Base-by-base conservation (phyloP, 2,329 filamentous ascomycete species). In the Pseudodiploospora longispora region DNA sequence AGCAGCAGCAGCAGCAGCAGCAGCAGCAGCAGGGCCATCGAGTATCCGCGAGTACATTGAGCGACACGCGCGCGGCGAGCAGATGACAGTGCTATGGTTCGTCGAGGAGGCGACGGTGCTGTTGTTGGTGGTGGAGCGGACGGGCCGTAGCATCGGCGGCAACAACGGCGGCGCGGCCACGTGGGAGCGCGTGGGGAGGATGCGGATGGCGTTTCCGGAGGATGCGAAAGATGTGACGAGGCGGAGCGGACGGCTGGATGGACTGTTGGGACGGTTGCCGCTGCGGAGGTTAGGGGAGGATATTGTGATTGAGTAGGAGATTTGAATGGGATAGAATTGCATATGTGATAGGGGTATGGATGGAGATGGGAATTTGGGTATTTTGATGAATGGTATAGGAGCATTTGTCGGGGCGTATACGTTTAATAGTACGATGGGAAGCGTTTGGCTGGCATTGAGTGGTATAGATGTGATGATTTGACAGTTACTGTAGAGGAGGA, bases 11-110 rank as follows among this genome's bases (percentile, higher is more conserved):
- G 2, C 19, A 19, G 49, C 39, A 47, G 47, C 7, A 57, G 50
- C 2, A 19, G 19, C 46, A 1, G 2, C 19, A 19, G 49, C 39
- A 47, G 47, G n/a, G 41, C 43, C 44, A 1, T 49, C 51, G 33
- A 53, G 56, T 0, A 62, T 64, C 34, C 55, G 62, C 1, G 59
- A 61, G 27, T 64, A 64, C 34, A 54, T 64, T 12, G 59, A 61
- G 42, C 52, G 53, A 1, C 61, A 64, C 39, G 61, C 58, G 7
- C 55, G 55, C 4, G 61, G 59, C 6, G 59, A 64, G 49, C 60
- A 62, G 42, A 63, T 64, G 59, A 63, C 60, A 12, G 52, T 63
- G 6, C 43, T 64, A 29, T 64, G 61, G 61, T 64, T 63, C 38
- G 54, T 63, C 12, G 61, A 64, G 30, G 61, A 64, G 37, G 55